Evolutionary conservation across 2,329 filamentous ascomycete genomes (phyloP).

Genomic region (Pyrenochaeta sp.): DNA sequence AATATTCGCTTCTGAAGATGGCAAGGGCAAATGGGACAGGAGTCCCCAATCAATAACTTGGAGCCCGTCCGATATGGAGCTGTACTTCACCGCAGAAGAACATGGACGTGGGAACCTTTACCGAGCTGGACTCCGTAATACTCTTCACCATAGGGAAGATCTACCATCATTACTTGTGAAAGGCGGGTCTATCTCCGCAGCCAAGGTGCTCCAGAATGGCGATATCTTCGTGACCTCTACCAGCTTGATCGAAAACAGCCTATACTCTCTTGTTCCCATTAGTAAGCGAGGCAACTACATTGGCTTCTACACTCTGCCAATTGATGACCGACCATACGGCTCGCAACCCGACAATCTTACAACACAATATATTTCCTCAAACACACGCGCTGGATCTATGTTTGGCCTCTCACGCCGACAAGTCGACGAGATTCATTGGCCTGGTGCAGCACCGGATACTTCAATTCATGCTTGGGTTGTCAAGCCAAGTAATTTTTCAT

Average conservation of each 20-base stretch:
- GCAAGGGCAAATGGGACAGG: slow-evolving; percentile 67
- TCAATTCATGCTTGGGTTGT: slow-evolving; percentile 75
- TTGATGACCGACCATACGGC: slow-evolving; percentile 30
- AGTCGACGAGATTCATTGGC: slow-evolving; percentile 73
- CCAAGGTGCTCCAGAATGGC: slow-evolving; percentile 61
- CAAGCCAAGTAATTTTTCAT: slow-evolving; percentile 70
- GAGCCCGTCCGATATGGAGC: slow-evolving; percentile 61
- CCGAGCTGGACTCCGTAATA: slow-evolving; percentile 35
- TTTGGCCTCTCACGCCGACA: slow-evolving; percentile 72
- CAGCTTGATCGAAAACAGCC: slow-evolving; percentile 76
- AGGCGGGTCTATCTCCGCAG: slow-evolving; percentile 52
- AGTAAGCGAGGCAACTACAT: slow-evolving; percentile 19
- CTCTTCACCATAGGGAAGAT: slow-evolving; percentile 18
- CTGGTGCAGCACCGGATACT: slow-evolving; percentile 67
- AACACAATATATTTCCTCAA: slow-evolving; percentile 64
- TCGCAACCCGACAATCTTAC: slow-evolving; percentile 34
- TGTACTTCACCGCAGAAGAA: slow-evolving; percentile 80
- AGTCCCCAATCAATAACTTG: slow-evolving; percentile 62
- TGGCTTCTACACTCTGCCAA: slow-evolving; percentile 27
- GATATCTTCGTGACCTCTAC: slow-evolving; percentile 71
- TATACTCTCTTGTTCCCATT: slow-evolving; percentile 67
- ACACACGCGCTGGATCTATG: slow-evolving; percentile 69
- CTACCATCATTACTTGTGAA: slow-evolving; percentile 41
- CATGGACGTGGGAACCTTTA: slow-evolving; percentile 70
- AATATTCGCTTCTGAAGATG: slow-evolving; percentile 69